phyloP scores from a whole-genome alignment of 768 basidiomycete species.

The Cystofilobasidium ferigula region DNA sequence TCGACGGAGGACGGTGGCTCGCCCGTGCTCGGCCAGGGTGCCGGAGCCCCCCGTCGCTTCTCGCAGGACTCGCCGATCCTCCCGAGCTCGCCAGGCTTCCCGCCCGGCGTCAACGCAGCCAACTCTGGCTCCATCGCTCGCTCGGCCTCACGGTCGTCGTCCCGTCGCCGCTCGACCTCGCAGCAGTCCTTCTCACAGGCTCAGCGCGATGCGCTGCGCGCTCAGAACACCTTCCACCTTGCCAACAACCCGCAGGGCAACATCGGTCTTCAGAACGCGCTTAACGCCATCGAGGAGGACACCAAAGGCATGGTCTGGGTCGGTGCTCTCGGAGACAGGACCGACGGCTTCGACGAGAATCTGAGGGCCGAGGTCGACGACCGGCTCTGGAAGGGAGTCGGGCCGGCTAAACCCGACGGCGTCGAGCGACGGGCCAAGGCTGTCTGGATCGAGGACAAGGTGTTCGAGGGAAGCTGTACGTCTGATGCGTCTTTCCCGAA shows the following conservation, averaged over 20 bases:
- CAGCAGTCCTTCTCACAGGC: constrained; percentile 1
- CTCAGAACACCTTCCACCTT: constrained; percentile 21
- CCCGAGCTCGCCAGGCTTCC: constrained; percentile 3
- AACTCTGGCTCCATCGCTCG: not conserved
- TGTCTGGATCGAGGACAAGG: constrained; percentile 59
- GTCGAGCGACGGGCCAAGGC: constrained; percentile 37
- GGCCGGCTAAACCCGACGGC: constrained; percentile 31
- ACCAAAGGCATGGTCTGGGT: constrained; percentile 52
- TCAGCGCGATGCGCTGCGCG: not conserved
- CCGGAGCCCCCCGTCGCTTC: not conserved
- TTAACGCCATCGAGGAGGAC: constrained; percentile 51
- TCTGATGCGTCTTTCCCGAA: not conserved
- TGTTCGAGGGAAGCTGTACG: constrained; percentile 69
- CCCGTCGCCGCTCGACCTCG: constrained; percentile 10
- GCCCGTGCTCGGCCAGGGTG: not conserved
- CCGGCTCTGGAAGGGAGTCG: constrained; percentile 27
- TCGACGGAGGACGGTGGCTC: not conserved
- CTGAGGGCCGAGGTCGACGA: constrained; percentile 38
- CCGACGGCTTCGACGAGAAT: constrained; percentile 53
- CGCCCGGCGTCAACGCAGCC: not conserved
- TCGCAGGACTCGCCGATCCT: not conserved
- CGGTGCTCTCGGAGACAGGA: constrained; percentile 62
- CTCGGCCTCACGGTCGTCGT: constrained; percentile 19
- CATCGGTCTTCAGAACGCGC: constrained; percentile 71
- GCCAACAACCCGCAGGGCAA: constrained; percentile 58